Conservation (phyloP, 768 basidiomycete species). For the Tulasnella sp. region DNA sequence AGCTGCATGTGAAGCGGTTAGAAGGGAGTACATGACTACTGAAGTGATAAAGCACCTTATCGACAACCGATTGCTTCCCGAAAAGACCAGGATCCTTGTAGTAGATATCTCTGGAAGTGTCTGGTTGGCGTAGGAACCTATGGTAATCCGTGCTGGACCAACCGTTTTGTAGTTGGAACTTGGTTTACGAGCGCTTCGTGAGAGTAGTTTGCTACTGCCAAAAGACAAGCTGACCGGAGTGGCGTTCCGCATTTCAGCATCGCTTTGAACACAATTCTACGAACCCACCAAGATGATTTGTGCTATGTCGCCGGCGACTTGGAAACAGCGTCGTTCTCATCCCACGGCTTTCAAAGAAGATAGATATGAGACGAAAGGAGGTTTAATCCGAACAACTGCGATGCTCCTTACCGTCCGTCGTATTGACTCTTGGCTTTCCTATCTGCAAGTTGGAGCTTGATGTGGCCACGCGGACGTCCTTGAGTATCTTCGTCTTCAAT, state of each 20-base stretch:
- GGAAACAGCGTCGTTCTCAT: constrained; percentile 15
- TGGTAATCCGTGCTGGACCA: constrained; percentile 27
- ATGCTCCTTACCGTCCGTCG: not conserved
- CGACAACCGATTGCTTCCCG: constrained; percentile 74
- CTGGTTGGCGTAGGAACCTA: constrained; percentile 23
- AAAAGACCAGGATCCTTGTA: constrained; percentile 85
- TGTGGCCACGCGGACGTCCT: not conserved
- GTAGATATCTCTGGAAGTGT: constrained; percentile 69
- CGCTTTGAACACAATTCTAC: not conserved
- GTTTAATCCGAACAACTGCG: not conserved
- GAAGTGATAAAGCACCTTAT: constrained; percentile 57
- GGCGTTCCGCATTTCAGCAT: too few species aligned
- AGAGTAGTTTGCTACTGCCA: constrained; percentile 66
- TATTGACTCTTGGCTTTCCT: not conserved
- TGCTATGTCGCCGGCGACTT: not conserved
- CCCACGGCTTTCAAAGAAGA: constrained; percentile 24
- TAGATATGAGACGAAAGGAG: not conserved
- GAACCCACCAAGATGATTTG: not conserved
- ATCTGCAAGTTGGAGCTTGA: not conserved
- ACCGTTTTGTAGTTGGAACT: constrained; percentile 69
- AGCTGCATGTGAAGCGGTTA: constrained; percentile 55
- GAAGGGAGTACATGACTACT: constrained; percentile 21
- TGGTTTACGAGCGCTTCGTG: constrained; percentile 65
- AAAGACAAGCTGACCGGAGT: constrained; percentile 60
- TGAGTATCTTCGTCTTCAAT: not conserved